Base-by-base conservation (phyloP, 2,329 filamentous ascomycete genomes). In the Dothideomycetidae sp. region DNA sequence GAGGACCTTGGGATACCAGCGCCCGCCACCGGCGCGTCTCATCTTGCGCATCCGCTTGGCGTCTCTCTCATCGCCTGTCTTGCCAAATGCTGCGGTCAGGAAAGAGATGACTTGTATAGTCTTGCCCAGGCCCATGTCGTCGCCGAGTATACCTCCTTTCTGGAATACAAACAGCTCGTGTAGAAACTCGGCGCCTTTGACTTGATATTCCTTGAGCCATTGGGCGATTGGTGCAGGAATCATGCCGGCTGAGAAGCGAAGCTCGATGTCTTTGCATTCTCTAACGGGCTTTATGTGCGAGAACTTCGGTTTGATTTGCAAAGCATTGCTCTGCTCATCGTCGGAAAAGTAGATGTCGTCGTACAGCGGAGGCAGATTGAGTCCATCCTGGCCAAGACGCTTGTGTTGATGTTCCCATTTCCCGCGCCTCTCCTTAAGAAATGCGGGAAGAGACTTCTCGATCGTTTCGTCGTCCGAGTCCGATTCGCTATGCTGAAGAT, bases 91-190 rank as follows among this genome's bases (percentile, higher is more conserved):
- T 1, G 77, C 84, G 0, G 84, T 82, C 14, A 98, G 64, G 46
- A 98, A 96, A 0, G 86, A 81, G 40, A 85, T 90, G 16, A 98
- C 83, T 56, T 98, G 90, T 2, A 98, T 83, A 0, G 90, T 98
- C 59, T 98, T 98, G 1, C 90, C 90, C 19, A 98, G 60, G 13
- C 90, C 90, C 90, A 98, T 98, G 51, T 98, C 90, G 53, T 98
- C 90, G 3, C 88, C 86, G 0, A 98, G 67, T 14, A 98, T 81
- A 2, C 81, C 84, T 1, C 90, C 90, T 48, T 78, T 79, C 52
- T 98, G 90, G 46, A 83, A 88, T 3, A 94, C 79, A 53, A 96
- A 96, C 14, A 82, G 70, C 42, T 82, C 73, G 53, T 96, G 86
- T 5, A 98, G 66, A 50, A 94, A 96, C 19, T 72, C 69, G 10